Evolutionary conservation across 2,329 filamentous ascomycete genomes (phyloP), one percentile per base, ranked within the genome.

Genomic region (Colletotrichum coccodes): DNA sequence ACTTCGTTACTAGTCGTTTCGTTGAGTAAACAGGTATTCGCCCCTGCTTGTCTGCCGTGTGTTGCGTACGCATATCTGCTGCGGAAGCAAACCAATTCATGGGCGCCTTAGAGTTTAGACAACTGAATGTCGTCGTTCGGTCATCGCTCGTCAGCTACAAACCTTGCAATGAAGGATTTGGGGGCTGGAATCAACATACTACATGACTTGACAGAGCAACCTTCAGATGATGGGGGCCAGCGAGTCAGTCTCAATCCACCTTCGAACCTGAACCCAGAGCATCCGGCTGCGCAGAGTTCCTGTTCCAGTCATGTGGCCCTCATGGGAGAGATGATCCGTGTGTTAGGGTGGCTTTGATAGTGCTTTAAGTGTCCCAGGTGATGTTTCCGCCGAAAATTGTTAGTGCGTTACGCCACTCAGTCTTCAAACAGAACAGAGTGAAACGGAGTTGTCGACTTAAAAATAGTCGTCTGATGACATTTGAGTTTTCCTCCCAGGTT

Each of bases 211-310:
- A 47, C 38, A 65, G 34, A 26, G 49, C 9, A 26, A 60, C 7
- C 60, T 64, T 60, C 54, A 60, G 65, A 68, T 65, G 65, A 65
- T 18, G 11, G 46, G 26, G 36, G 42, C n/a, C n/a, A 46, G 34
- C 46, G 23, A 59, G 53, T 59, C 52, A 44, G 21, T 9, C 61
- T 47, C 46, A 16, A n/a, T 4, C 23, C 30, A 9, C 6, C 52
- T 30, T 49, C 53, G 53, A 64, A 49, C 47, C 65, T 56, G 61
- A 65, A 54, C 60, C 54, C 50, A 54, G 26, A 53, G 26, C 40
- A 60, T 49, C 38, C 60, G 65, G 60, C 53, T 54, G 63, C 34
- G 36, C 60, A 65, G 56, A 68, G 60, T 65, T 68, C 65, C 60
- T 68, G 60, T 68, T 68, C 60, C 65, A 65, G 60, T 40, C 65